Evolutionary conservation across 1,284 basidiomycete genomes (phyloP), one percentile per base, ranked within the genome.

Genomic region (Ceratobasidium sp.): DNA sequence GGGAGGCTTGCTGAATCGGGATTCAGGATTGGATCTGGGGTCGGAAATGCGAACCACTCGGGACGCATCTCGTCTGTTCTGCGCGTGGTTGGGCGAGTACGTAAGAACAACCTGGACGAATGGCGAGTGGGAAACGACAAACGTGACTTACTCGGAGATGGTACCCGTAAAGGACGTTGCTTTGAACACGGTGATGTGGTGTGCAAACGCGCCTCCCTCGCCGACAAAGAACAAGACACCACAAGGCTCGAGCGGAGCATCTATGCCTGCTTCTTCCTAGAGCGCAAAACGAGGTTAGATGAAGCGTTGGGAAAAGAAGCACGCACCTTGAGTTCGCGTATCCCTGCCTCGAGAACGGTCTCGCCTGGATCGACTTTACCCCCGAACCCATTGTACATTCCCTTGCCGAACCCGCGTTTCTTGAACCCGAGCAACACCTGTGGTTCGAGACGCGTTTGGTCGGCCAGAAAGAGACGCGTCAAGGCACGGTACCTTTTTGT

Each of bases 231-330:
- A 85, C 20, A 94, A 83, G 2, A 86, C 88, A 5, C 92, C 93
- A 62, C 86, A 88, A 75, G 90, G 88, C 70, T 86, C 83, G 14
- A 94, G 85, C 1, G 88, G 84, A 0, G 92, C 90, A 18, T 84
- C 86, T 57, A 95, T 90, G 0, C 93, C 92, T 4, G 93, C 89
- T 85, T 95, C 94, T 86, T 96, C 94, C 94, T 95, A 80, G 18
- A 57, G 38, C 55, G 23, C 41, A 12, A 35, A 38, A n/a, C 33
- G 59, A 23, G 68, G 8, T 8, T 12, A 70, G 30, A 75, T 57
- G 71, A 10, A 14, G 57, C 7, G 48, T 23, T 33, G 6, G 6
- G 35, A 4, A 1, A 2, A 23, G 35, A 20, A 41, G 54, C 41
- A 60, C 76, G 54, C 44, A 91, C 91, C 85, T 90, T 80, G 16